A percentile compares a stretch with the other conserved stretches of the same genome.
Conservation (phyloP, 116 monocot genomes). For the Phalaenopsis hybrid region DNA sequence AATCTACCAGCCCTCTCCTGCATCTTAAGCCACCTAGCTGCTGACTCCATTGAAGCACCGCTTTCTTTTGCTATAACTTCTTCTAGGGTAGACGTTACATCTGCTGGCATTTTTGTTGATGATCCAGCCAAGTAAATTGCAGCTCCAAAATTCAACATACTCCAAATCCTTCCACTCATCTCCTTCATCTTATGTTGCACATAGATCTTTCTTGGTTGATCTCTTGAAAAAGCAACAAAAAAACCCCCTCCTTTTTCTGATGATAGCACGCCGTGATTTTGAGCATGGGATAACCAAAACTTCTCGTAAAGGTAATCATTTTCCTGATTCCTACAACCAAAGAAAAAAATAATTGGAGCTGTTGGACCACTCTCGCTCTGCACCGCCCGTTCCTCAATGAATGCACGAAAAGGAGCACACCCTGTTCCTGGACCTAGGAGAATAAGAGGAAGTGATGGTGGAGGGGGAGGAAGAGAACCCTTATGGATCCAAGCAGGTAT, state of each 20-base stretch:
- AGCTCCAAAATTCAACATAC: slow-evolving; percentile 44
- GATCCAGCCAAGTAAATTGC: slow-evolving; percentile 78
- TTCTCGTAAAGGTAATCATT: slow-evolving; percentile 64
- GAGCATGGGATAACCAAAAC: slow-evolving; percentile 58
- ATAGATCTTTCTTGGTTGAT: slow-evolving; percentile 71
- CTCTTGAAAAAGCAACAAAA: slow-evolving; percentile 83
- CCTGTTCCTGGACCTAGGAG: slow-evolving; percentile 93
- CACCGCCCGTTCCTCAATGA: slow-evolving; percentile 56
- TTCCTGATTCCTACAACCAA: slow-evolving; percentile 64
- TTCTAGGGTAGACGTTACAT: slow-evolving; percentile 60
- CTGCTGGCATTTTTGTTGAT: slow-evolving; percentile 80
- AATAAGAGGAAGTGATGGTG: slow-evolving; percentile 68
- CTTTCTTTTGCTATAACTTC: slow-evolving; percentile 60
- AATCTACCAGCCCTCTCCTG: slow-evolving; percentile 51
- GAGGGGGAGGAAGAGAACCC: slow-evolving; percentile 56
- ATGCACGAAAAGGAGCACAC: slow-evolving; percentile 84
- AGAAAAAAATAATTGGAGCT: slow-evolving; percentile 77
- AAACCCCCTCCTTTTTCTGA: slow-evolving; percentile 65
- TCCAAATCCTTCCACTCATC: slow-evolving; percentile 66
- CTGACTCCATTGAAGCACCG: slow-evolving; percentile 48
- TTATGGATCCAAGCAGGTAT: slow-evolving; percentile 77
- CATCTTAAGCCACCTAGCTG: slow-evolving; percentile 57
- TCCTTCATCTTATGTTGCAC: slow-evolving; percentile 95
- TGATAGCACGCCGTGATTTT: slow-evolving; percentile 48
- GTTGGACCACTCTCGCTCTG: slow-evolving; percentile 27